Base-by-base conservation (phyloP, 1,284 basidiomycete species). In the Ceratobasidium sp. region DNA sequence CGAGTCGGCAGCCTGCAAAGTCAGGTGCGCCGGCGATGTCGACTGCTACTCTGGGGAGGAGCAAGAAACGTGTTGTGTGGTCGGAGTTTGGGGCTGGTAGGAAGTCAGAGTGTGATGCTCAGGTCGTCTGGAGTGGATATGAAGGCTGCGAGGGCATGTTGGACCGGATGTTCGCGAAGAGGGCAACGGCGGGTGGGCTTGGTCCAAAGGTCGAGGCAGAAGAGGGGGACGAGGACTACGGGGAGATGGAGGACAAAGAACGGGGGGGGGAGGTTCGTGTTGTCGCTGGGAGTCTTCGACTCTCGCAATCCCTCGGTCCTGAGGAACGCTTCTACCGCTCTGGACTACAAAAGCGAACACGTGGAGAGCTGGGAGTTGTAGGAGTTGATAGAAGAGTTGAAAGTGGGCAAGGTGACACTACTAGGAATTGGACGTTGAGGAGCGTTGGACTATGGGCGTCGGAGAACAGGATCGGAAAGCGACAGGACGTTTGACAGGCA, bases 91-190 rank as follows among this genome's bases (percentile, higher is more conserved):
- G 60, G 7, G 5, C 20, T 13, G 60, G 60, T 7, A 13, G 60
- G 39, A 18, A 33, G 10, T 20, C 28, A 18, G 60, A 67, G 26
- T 39, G 10, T 60, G 42, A 58, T 44, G 9, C 28, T 49, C 66
- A 12, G 66, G 33, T n/a, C n/a, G 56, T 73, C 71, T 28, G 72
- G 60, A 2, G 72, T 75, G 26, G 49, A 75, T 42, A 75, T 75
- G 72, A 28, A 66, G 10, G 72, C 61, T 40, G 72, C 72, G 60
- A 23, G 72, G 23, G 72, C 42, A 44, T 75, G 72, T 66, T 75
- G 72, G 51, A 44, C 33, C 60, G 28, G 12, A 64, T 75, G 44
- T 75, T 75, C 23, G 60, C 72, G 23, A 75, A 75, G 61, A 28
- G 72, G 42, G 56, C n/a, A 2, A 18, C 18, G 3, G 66, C 42